Conservation (phyloP, 805 yeast genomes). For the Yarrowia sp. region DNA sequence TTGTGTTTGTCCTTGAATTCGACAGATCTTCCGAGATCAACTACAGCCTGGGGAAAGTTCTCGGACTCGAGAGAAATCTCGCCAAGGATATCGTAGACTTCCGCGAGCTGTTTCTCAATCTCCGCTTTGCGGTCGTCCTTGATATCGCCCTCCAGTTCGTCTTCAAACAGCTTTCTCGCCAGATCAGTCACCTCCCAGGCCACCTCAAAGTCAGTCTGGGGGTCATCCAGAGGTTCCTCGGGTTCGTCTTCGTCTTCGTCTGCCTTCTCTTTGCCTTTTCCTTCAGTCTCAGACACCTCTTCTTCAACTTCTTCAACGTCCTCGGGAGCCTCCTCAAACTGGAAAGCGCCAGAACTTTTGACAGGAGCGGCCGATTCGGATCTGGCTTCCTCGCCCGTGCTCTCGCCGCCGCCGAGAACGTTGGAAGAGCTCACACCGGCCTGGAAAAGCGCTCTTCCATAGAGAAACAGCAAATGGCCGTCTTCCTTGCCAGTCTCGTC, state of each 20-base stretch:
- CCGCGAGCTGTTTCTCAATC: constrained; percentile 58
- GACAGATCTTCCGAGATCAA: constrained; percentile 62
- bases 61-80: constrained; percentile 90
- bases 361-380: constrained; percentile 28
- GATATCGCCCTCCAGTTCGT: constrained; percentile 41
- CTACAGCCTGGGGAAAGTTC: constrained; percentile 73
- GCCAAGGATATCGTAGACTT: constrained; percentile 75
- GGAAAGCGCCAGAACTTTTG: constrained; percentile 31
- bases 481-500: constrained; percentile 57
- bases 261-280: constrained; percentile 33
- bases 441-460: constrained; percentile 78
- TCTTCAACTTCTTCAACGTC: constrained; percentile 32
- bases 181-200: constrained; percentile 87
- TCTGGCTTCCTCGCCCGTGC: constrained; percentile 33
- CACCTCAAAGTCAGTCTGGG: constrained; percentile 73
- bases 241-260: constrained; percentile 32
- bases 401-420: constrained; percentile 58
- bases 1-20: constrained; percentile 53
- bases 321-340: constrained; percentile 31
- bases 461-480: constrained; percentile 64
- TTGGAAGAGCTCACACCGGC: constrained; percentile 72
- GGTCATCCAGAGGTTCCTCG: constrained; percentile 45
- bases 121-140: constrained; percentile 26
- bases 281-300: constrained; percentile 34
- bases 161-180: constrained; percentile 64